Conservation (phyloP, 1,284 basidiomycete genomes). For the Cryptococcus sp. region DNA sequence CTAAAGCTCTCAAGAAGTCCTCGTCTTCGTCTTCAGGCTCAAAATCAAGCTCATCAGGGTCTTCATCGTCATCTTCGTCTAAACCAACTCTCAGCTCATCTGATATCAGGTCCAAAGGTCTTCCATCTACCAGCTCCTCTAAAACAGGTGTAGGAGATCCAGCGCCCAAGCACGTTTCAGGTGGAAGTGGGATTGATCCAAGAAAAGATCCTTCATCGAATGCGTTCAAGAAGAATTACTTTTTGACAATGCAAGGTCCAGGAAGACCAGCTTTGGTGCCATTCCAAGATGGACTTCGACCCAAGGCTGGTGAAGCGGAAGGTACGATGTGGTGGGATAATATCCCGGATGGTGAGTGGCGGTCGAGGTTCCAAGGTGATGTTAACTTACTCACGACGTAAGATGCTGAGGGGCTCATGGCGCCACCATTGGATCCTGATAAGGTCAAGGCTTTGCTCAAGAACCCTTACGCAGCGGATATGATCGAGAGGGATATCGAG, state of each 20-base stretch:
- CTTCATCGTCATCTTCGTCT: background rate
- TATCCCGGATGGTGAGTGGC: constrained; percentile 30
- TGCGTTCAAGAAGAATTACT: constrained; percentile 33
- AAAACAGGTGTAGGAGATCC: constrained; percentile 15
- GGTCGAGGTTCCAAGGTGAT: background rate
- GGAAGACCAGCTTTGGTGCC: constrained; percentile 37
- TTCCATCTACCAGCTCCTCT: constrained; percentile 10
- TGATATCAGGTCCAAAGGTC: constrained; percentile 20
- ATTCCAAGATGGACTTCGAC: constrained; percentile 34
- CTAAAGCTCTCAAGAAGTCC: constrained; percentile 20
- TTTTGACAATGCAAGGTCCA: constrained; percentile 40
- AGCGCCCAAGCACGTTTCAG: constrained; percentile 29
- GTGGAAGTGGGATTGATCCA: constrained; percentile 15
- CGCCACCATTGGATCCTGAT: constrained; percentile 28
- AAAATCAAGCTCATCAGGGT: constrained; percentile 3
- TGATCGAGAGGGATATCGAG: constrained; percentile 32
- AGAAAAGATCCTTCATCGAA: constrained; percentile 26
- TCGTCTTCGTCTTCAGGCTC: constrained; percentile 6
- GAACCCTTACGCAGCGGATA: constrained; percentile 29
- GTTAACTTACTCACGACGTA: background rate
- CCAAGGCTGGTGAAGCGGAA: constrained; percentile 26
- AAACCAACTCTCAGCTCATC: constrained; percentile 19
- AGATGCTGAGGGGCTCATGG: constrained; percentile 35
- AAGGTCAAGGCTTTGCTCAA: constrained; percentile 24
- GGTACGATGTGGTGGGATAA: constrained; percentile 41